Evolutionary conservation across 164 flowering plant genomes (phyloP).

Genomic region (Berberis vulgaris): DNA sequence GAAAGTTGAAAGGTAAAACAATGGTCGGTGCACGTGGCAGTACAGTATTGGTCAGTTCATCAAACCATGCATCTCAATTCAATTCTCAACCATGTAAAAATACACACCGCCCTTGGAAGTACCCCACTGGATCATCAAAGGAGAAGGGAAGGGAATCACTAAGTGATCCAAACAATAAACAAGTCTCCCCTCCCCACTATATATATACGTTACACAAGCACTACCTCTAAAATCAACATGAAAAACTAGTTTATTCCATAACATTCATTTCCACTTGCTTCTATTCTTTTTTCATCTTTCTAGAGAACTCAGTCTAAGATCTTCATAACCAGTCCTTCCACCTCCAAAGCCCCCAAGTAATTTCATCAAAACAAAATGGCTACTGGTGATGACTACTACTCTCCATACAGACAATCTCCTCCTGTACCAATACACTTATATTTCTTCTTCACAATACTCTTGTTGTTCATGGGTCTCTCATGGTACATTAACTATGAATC

Average conservation of each 20-base stretch:
- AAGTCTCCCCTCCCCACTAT: neutral
- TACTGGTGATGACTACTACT: conserved; percentile 7
- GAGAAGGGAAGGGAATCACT: neutral
- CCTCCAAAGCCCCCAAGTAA: neutral
- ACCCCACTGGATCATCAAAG: neutral
- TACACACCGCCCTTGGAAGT: conserved; percentile 18
- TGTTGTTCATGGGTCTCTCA: conserved; percentile 37
- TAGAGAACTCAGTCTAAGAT: no score
- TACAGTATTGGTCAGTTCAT: conserved; percentile 9
- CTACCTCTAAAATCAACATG: no score
- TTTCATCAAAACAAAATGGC: conserved; percentile 8
- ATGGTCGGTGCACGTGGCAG: conserved; percentile 43
- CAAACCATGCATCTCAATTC: conserved; percentile 14
- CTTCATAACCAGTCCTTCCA: neutral
- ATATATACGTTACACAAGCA: neutral
- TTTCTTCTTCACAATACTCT: conserved; percentile 45
- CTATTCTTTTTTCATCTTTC: no score
- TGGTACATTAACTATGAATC: conserved; percentile 72
- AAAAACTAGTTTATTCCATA: no score
- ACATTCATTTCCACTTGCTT: no score
- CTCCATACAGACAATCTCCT: conserved; percentile 14
- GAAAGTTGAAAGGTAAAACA: neutral
- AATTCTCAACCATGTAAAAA: neutral
- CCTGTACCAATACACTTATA: conserved; percentile 46
- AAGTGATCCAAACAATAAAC: neutral